Evolutionary conservation across 306 rosid species (phyloP).

Genomic region (Vachellia pachyceras): DNA sequence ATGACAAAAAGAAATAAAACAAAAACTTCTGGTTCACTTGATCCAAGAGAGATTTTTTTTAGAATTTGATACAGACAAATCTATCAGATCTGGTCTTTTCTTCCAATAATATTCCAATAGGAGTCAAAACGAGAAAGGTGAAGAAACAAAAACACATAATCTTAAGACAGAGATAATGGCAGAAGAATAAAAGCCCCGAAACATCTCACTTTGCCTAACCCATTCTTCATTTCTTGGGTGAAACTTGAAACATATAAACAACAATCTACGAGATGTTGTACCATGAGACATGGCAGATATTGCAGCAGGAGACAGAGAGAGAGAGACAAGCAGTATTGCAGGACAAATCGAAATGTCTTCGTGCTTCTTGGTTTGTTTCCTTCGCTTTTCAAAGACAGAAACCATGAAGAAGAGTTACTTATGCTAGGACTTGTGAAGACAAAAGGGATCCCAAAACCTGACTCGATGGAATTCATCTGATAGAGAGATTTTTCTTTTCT

Average conservation of each 20-base stretch:
- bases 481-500: conserved; percentile 6
- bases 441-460: conserved; percentile 18
- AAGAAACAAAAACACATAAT: background rate
- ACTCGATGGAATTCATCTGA: no score
- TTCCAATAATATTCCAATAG: conserved; percentile 9
- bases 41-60: conserved; percentile 24
- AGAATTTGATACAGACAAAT: conserved; percentile 15
- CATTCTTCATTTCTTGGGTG: background rate
- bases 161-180: conserved; percentile 12
- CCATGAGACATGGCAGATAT: background rate
- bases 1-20: background rate
- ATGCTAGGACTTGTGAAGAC: conserved; percentile 5
- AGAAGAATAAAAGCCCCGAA: background rate
- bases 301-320: background rate
- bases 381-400: background rate
- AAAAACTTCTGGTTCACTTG: conserved; percentile 23
- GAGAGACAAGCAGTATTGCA: background rate
- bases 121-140: conserved; percentile 8
- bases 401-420: background rate
- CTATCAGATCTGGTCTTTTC: background rate
- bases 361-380: background rate
- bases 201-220: background rate
- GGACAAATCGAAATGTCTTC: background rate
- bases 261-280: background rate
- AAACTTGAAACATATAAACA: background rate